phyloP scores from a whole-genome alignment of 1,284 basidiomycete genomes.

The Polyporus tsugae region DNA sequence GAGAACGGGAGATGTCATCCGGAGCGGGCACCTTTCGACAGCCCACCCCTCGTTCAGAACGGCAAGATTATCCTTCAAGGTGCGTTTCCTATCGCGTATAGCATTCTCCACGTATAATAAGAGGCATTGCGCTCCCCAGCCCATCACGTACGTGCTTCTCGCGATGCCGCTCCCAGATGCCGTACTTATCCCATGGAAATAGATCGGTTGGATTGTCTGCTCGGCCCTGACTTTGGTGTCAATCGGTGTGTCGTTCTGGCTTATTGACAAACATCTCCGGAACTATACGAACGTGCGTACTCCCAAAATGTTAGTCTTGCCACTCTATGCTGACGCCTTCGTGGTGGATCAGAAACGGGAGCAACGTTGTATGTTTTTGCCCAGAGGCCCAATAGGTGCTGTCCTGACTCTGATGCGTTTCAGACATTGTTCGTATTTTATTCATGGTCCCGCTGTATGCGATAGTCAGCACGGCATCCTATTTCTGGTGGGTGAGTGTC shows the following conservation, averaged over 20 bases:
- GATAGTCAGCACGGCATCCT: conserved; percentile 71
- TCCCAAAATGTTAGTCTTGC: not conserved
- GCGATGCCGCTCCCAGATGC: not conserved
- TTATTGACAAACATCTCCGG: conserved; percentile 74
- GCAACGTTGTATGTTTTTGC: conserved; percentile 61
- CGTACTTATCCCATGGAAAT: not conserved
- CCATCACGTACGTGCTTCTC: conserved; percentile 52
- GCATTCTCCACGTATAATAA: not conserved
- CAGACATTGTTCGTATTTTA: conserved; percentile 77
- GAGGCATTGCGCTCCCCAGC: conserved; percentile 41
- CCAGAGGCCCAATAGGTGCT: no score
- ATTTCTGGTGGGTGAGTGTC: conserved; percentile 73
- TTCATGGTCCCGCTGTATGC: conserved; percentile 86
- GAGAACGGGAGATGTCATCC: conserved; percentile 48
- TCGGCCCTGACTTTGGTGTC: conserved; percentile 68
- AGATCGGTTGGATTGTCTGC: conserved; percentile 80
- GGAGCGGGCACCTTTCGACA: conserved; percentile 49
- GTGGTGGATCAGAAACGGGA: conserved; percentile 60
- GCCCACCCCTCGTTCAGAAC: conserved; percentile 67
- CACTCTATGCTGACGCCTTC: conserved; percentile 17
- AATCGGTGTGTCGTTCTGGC: conserved; percentile 69
- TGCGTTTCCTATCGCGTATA: conserved; percentile 39
- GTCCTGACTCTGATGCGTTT: not conserved
- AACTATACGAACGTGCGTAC: conserved; percentile 73
- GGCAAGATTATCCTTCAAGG: conserved; percentile 71